Base-by-base conservation (phyloP, 306 rosid species). In the Cicer yamashitae region DNA sequence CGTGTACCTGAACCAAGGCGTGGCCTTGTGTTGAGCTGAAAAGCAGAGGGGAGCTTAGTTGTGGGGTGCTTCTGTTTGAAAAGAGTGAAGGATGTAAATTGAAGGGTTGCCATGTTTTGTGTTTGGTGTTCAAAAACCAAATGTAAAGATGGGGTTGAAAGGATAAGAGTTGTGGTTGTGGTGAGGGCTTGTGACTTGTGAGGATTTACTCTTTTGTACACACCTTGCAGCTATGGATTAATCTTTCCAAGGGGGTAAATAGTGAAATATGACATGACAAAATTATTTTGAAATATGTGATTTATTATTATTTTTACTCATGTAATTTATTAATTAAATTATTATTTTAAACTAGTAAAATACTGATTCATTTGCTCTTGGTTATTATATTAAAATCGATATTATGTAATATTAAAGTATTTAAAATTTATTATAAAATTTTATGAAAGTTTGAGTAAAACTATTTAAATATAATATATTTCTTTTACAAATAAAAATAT, bases 21-120 rank as follows among this genome's bases (percentile, higher is more conserved):
- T 57, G 63, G 71, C 9, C 43, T 69, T 66, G 80, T 65, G 45
- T 76, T 87, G 47, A 78, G 77, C 41, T 50, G 90, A 50, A 77
- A 81, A 17, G 78, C 81, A 38, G 79, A 22, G 12, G 69, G 51
- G 51, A 74, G 77, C 45, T 77, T 85, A 77, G 79, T 61, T 79
- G 74, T 81, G 69, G 86, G 73, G 65, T 77, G 88, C 14, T 67
- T 76, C 58, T 51, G 88, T 59, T 66, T 81, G 13, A 79, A 76
- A 65, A 81, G 74, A 54, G 82, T 17, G 77, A 89, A 57, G 62
- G 86, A 40, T 34, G 84, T 74, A 73, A 82, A 83, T 51, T 73
- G 92, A 74, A 94, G 89, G 71, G 90, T 34, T 44, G 94, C 96
- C 94, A 89, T 77, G 76, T 66, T 46, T 11, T 74, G 78, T 45